Percentiles rank a stretch among this genome's conserved stretches.
phyloP scores from a whole-genome alignment of 2,329 filamentous ascomycete species.

The Cladosporium phlei region DNA sequence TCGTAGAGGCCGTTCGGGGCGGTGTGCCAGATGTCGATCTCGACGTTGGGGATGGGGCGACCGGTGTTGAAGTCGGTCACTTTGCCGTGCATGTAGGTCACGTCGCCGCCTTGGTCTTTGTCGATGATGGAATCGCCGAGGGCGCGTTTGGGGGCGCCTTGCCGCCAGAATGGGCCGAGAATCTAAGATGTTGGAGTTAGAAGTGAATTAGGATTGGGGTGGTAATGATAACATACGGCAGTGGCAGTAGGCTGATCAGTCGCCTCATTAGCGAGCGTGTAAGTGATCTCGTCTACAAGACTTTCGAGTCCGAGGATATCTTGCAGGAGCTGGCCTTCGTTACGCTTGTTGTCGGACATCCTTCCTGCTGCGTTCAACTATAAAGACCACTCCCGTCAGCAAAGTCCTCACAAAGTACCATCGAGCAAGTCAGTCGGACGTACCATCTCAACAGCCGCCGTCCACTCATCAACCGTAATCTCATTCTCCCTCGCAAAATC shows the following conservation, averaged over 20 bases:
- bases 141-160: slow-evolving; percentile 63
- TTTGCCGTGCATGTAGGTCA: slow-evolving; percentile 61
- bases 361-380: slow-evolving; percentile 58
- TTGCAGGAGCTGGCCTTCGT: slow-evolving; percentile 58
- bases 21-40: slow-evolving; percentile 75
- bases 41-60: slow-evolving; percentile 59
- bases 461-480: slow-evolving; percentile 56
- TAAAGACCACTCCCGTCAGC: neutral
- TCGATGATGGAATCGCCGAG: slow-evolving; percentile 64
- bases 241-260: slow-evolving; percentile 58
- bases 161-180: slow-evolving; percentile 78
- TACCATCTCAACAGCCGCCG: slow-evolving; percentile 48
- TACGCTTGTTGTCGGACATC: slow-evolving; percentile 59
- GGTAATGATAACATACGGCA: slow-evolving; percentile 36
- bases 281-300: slow-evolving; percentile 74
- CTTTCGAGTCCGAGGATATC: slow-evolving; percentile 55
- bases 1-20: slow-evolving; percentile 65
- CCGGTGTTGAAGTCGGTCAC: slow-evolving; percentile 57
- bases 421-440: neutral
- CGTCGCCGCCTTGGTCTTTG: slow-evolving; percentile 46
- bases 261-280: slow-evolving; percentile 55
- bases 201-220: neutral
- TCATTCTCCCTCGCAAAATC: slow-evolving; percentile 57
- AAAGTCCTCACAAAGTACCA: neutral
- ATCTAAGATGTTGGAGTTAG: slow-evolving; percentile 41